phyloP scores from a whole-genome alignment of 768 basidiomycete genomes.

The Phlebiopsis gigantea region DNA sequence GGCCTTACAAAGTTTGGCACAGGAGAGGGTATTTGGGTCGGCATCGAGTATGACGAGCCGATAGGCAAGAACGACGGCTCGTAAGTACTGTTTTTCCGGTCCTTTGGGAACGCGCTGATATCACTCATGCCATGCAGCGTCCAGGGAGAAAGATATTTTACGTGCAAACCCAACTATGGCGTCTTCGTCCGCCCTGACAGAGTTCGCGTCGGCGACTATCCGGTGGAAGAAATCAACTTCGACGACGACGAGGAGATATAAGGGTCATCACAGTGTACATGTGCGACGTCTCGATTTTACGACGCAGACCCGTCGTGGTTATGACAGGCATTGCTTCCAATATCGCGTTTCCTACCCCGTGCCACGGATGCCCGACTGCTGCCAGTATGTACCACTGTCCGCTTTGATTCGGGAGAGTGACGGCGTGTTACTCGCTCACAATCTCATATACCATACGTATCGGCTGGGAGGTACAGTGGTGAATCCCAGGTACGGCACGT shows the following conservation, averaged over 20 bases:
- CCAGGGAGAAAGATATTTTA: constrained; percentile 82
- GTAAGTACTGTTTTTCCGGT: constrained; percentile 43
- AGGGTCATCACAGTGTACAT: constrained; percentile 39
- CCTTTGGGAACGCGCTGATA: not conserved
- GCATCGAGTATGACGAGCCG: constrained; percentile 93
- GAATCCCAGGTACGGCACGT: no score
- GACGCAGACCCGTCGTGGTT: no score
- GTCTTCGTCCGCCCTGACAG: constrained; percentile 84
- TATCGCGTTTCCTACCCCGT: no score
- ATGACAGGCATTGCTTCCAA: no score
- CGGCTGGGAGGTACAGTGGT: no score
- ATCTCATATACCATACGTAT: no score
- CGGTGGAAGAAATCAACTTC: constrained; percentile 71
- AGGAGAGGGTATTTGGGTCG: constrained; percentile 72
- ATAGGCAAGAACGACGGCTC: constrained; percentile 93
- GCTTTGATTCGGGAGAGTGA: no score
- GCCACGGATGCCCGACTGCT: no score
- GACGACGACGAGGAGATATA: constrained; percentile 56
- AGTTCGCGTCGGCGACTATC: constrained; percentile 81
- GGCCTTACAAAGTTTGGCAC: constrained; percentile 74
- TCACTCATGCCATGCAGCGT: constrained; percentile 54
- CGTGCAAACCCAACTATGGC: constrained; percentile 70
- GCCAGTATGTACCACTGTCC: no score
- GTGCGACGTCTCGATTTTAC: not conserved
- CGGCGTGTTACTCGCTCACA: no score